Percentiles rank a stretch among this genome's conserved stretches.
phyloP scores from a whole-genome alignment of 2,329 filamentous ascomycete genomes.

The Ustilaginoidea virens region DNA sequence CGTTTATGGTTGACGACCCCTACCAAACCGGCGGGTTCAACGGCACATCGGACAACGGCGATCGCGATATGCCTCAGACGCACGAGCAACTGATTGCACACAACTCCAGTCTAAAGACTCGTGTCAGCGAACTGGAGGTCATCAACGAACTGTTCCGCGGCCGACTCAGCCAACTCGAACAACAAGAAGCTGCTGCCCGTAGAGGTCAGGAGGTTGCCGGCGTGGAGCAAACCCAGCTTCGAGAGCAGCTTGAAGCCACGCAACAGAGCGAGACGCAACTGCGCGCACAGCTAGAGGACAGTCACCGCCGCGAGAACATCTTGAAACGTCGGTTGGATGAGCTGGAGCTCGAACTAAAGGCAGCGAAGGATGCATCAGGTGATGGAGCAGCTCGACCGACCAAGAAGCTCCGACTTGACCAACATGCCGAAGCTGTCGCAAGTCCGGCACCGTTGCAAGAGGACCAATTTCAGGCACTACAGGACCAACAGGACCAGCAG shows the following conservation, averaged over 20 bases:
- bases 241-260: constrained; percentile 35
- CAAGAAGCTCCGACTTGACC: constrained; percentile 7
- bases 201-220: constrained; percentile 41
- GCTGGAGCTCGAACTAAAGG: constrained; percentile 45
- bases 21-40: constrained; percentile 37
- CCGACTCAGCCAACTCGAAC: constrained; percentile 64
- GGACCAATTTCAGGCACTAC: constrained; percentile 2
- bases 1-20: constrained; percentile 63
- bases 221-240: constrained; percentile 40
- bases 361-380: constrained; percentile 8
- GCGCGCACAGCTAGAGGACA: constrained; percentile 55
- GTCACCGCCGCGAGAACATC: constrained; percentile 63
- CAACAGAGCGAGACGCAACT: constrained; percentile 28
- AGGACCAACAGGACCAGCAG: background rate
- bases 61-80: constrained; percentile 57
- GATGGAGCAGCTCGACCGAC: constrained; percentile 5
- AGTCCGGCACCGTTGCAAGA: constrained; percentile 9
- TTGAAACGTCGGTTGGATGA: constrained; percentile 74
- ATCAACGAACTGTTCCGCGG: constrained; percentile 76
- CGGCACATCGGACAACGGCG: constrained; percentile 26
- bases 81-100: constrained; percentile 67
- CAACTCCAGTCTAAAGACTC: constrained; percentile 82
- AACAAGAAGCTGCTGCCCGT: constrained; percentile 54
- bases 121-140: constrained; percentile 86
- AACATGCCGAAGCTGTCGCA: background rate